Percentiles rank a stretch among this genome's conserved stretches.
Conservation (phyloP, 225 moss, liverwort and hornwort species). For the Asterella californica region DNA sequence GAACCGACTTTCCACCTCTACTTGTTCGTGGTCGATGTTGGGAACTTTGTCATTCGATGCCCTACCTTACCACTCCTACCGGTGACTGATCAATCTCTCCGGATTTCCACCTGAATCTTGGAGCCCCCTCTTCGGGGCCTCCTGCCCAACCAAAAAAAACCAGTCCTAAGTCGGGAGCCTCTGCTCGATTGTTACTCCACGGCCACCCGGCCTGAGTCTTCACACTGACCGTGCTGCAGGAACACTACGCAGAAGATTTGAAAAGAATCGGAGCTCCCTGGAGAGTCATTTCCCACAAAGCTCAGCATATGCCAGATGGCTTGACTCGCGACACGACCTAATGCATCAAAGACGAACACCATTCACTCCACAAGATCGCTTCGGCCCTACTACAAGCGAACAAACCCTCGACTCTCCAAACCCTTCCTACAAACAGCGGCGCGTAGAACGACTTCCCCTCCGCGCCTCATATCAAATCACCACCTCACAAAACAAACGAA, state of each 20-base stretch:
- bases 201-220: background rate
- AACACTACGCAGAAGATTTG: background rate
- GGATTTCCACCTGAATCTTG: conserved; percentile 2
- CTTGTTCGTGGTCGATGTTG: conserved; percentile 4
- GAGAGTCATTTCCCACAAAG: background rate
- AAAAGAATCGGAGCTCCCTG: conserved; percentile 12
- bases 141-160: conserved; percentile 10
- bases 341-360: background rate
- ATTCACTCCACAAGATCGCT: background rate
- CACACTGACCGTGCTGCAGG: background rate
- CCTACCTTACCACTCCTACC: conserved; percentile 14
- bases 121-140: conserved; percentile 16
- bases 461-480: background rate
- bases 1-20: conserved; percentile 19
- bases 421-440: background rate
- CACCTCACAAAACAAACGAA: background rate
- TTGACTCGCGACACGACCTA: background rate
- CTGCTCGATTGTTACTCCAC: conserved; percentile 6
- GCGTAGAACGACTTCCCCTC: background rate
- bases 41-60: conserved; percentile 29
- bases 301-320: background rate
- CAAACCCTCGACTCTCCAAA: background rate
- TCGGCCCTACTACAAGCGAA: background rate
- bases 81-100: conserved; percentile 8
- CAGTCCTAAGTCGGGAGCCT: conserved; percentile 2